Percentiles rank a stretch among this genome's conserved stretches.
Evolutionary conservation across 2,329 filamentous ascomycete species (phyloP).

Genomic region (Raffaelea arxii): DNA sequence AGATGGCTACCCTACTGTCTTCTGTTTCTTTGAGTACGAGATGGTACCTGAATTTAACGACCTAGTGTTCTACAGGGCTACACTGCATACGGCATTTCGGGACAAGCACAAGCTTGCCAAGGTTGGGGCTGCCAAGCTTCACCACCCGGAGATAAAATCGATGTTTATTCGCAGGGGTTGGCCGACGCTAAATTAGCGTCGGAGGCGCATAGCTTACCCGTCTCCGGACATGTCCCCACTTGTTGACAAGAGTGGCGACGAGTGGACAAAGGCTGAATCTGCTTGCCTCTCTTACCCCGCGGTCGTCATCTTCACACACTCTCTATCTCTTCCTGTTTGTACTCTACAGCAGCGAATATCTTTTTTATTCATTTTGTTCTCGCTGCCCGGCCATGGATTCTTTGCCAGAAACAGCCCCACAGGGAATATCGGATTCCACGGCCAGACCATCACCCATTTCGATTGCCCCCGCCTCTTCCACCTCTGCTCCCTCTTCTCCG

Average conservation of each 20-base stretch:
- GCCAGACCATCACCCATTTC: background rate
- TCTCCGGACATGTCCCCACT: background rate
- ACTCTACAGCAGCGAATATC: no score
- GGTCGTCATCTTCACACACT: background rate
- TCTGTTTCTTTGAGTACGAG: background rate
- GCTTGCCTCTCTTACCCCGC: background rate
- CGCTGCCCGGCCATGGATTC: background rate
- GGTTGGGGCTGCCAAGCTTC: no score
- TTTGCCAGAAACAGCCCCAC: background rate
- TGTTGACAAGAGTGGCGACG: background rate
- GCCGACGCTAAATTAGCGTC: background rate
- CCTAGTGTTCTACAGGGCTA: background rate
- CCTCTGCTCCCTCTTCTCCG: background rate
- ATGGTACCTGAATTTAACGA: background rate
- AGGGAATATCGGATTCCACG: background rate
- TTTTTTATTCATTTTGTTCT: background rate
- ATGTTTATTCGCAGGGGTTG: no score
- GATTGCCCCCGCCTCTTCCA: background rate
- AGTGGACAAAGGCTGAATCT: background rate
- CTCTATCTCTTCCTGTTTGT: no score
- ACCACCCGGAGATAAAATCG: no score
- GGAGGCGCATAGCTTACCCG: conserved; percentile 1
- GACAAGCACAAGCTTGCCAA: conserved; percentile 1
- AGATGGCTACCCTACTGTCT: background rate
- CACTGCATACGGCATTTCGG: background rate